These are phyloP conservation scores for Ceratocystis eucalypticola DNA, from an alignment of 2,329 filamentous ascomycete genomes.

Conservation along the genomic window DNA sequence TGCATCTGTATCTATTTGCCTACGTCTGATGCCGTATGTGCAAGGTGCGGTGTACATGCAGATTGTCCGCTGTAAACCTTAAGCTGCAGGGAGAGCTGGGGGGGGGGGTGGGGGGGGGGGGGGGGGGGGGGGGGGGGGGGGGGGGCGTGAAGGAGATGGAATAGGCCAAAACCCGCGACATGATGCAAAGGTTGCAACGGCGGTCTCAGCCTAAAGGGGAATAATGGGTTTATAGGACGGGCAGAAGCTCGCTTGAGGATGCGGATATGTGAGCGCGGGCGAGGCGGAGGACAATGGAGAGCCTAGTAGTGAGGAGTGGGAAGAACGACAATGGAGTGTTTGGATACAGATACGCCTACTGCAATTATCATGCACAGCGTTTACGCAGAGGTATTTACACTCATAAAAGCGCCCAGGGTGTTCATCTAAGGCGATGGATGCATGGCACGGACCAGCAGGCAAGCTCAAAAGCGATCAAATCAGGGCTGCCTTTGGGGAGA, in stretches of 20 bases:
- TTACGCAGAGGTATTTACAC: not conserved
- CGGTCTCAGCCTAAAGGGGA: not conserved
- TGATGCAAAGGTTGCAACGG: not conserved
- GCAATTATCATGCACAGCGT: too few relatives aligned
- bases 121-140: not conserved
- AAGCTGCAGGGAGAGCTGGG: not conserved
- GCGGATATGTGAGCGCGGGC: not conserved
- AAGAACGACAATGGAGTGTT: not conserved
- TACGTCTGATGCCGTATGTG: not conserved
- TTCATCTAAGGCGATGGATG: not conserved
- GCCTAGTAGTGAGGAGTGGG: not conserved
- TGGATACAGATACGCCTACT: not conserved
- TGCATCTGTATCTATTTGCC: not conserved
- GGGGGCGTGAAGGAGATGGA: too few relatives aligned
- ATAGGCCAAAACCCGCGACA: not conserved
- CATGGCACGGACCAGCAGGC: not conserved
- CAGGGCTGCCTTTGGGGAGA: not conserved
- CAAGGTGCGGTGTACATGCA: slow-evolving; percentile 16
- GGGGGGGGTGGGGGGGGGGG: not conserved
- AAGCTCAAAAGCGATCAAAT: not conserved
- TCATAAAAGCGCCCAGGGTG: not conserved
- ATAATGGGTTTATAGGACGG: not conserved
- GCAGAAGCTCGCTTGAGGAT: not conserved
- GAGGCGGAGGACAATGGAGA: not conserved
- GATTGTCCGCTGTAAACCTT: not conserved